Percentiles rank a stretch among this genome's conserved stretches.
These are phyloP conservation scores for Piedraia hortae DNA, from an alignment of 2,329 filamentous ascomycete genomes.

Conservation along the genomic window DNA sequence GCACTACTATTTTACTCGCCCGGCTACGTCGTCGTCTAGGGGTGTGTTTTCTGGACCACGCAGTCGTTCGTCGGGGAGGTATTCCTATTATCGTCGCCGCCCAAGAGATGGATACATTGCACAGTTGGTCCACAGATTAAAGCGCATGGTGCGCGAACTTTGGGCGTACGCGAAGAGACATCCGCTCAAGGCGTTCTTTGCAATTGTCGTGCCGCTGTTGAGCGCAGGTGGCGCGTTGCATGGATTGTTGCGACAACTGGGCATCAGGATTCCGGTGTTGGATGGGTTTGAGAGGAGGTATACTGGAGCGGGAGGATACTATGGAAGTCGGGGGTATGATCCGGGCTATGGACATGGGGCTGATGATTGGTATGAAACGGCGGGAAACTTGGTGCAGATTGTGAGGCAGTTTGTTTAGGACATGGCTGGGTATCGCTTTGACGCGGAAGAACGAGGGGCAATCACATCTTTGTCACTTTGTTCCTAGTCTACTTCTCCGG, in stretches of 20 bases:
- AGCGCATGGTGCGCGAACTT: constrained; percentile 53
- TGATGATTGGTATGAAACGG: constrained; percentile 17
- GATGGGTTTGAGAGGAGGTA: constrained; percentile 7
- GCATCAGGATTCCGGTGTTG: constrained; percentile 43
- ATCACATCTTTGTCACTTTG: too few species aligned
- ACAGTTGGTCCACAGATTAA: constrained; percentile 46
- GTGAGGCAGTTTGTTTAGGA: constrained; percentile 27
- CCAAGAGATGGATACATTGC: constrained; percentile 55
- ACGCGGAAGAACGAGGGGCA: too few species aligned
- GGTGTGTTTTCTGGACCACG: constrained; percentile 8
- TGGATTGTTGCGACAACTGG: constrained; percentile 51
- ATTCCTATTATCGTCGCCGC: constrained; percentile 48
- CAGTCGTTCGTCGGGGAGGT: constrained; percentile 20
- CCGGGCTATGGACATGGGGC: constrained; percentile 7
- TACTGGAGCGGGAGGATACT: constrained; percentile 15
- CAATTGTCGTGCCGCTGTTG: constrained; percentile 64
- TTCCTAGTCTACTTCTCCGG: constrained; percentile 2
- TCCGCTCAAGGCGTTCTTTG: constrained; percentile 69
- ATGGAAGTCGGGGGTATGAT: constrained; percentile 19
- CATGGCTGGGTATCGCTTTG: too few species aligned
- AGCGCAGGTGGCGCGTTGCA: constrained; percentile 51
- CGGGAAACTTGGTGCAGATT: constrained; percentile 22
- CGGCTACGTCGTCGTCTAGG: constrained; percentile 2
- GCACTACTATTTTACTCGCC: too few species aligned
- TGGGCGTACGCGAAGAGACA: constrained; percentile 57